Percentiles rank a stretch among this genome's conserved stretches.
Evolutionary conservation across 139 green algal genomes (phyloP).

Genomic region (Chlorella sp.): DNA sequence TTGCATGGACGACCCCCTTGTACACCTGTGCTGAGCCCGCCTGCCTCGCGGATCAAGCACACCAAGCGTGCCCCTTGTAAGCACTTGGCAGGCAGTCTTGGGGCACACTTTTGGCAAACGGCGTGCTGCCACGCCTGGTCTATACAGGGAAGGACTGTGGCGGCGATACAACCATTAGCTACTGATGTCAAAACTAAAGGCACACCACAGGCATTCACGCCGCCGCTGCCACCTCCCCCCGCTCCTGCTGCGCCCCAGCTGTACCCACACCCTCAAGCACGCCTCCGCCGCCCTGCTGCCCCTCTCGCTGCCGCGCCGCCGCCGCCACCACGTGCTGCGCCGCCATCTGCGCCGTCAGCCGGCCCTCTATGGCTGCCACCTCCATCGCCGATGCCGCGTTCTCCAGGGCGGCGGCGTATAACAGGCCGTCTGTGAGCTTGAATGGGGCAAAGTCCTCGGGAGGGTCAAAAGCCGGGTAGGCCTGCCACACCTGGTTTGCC

Average conservation of each 20-base stretch:
- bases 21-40: too few species aligned
- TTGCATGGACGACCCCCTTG: too few species aligned
- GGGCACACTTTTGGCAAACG: too few species aligned
- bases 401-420: constrained; percentile 73
- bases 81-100: too few species aligned
- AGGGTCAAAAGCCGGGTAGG: constrained; percentile 56
- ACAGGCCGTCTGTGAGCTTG: constrained; percentile 60
- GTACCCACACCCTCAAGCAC: neutral
- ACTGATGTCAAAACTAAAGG: neutral
- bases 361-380: constrained; percentile 65
- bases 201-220: neutral
- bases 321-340: constrained; percentile 48
- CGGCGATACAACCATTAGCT: neutral
- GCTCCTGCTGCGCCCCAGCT: neutral
- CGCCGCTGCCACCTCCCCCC: neutral
- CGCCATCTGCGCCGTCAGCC: constrained; percentile 67
- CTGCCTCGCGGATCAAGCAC: too few species aligned
- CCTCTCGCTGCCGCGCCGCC: neutral
- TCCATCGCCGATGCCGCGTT: constrained; percentile 77
- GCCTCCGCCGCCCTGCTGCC: neutral
- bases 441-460: constrained; percentile 78
- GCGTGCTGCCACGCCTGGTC: too few species aligned
- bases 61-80: too few species aligned
- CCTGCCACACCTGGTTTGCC: neutral
- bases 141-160: too few species aligned